phyloP scores from a whole-genome alignment of 345 rosid genomes.

The Gossypium australe region DNA sequence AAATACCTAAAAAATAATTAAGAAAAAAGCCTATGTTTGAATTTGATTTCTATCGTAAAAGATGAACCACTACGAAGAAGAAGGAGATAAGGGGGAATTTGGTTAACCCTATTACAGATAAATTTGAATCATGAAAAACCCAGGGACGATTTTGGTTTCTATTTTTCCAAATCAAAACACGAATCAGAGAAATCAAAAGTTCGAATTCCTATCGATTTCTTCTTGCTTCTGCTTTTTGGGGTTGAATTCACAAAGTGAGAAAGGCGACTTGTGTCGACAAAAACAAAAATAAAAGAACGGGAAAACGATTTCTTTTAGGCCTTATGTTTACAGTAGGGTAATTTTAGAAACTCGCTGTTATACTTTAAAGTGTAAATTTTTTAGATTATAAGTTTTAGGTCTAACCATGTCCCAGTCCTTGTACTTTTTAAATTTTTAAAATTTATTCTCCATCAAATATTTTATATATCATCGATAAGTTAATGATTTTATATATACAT shows the following conservation, averaged over 20 bases:
- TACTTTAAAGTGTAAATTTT: no score
- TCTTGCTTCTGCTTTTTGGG: neutral
- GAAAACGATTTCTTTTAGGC: no score
- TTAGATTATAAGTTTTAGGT: no score
- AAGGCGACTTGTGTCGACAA: neutral
- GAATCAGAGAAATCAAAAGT: slow-evolving; percentile 1
- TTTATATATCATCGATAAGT: no score
- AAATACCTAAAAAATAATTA: neutral
- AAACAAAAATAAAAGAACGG: neutral
- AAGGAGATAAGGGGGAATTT: neutral
- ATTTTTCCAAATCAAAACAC: neutral
- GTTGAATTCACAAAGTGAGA: neutral
- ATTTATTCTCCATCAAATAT: no score
- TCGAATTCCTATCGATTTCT: neutral
- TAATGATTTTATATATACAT: no score
- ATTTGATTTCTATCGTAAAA: neutral
- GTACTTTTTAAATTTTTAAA: no score
- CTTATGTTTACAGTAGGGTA: neutral
- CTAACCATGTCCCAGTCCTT: no score
- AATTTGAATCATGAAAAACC: neutral
- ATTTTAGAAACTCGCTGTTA: neutral
- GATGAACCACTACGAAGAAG: neutral
- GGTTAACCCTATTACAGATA: neutral
- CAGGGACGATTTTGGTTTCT: neutral
- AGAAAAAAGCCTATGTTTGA: neutral